A percentile compares a stretch with the other conserved stretches of the same genome.
Conservation (phyloP, 2,329 filamentous ascomycete genomes). For the Paracamarosporium sp. region DNA sequence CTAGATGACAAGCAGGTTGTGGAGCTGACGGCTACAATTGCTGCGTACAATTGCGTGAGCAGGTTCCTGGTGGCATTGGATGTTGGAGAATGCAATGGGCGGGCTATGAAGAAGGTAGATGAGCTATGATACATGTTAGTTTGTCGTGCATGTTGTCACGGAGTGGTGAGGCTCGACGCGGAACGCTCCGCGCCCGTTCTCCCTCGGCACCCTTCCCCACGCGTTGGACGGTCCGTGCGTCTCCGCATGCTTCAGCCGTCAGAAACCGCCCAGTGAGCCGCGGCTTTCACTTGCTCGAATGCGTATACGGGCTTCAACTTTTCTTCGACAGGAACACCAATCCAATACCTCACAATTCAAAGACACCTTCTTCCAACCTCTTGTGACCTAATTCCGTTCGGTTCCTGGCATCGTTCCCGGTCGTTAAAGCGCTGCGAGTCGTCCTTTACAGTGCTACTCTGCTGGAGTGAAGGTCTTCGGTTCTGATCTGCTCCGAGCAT, state of each 20-base stretch:
- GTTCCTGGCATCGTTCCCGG: neutral
- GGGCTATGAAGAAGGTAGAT: slow-evolving; percentile 35
- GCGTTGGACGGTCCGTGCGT: slow-evolving; percentile 13
- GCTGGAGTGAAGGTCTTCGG: neutral
- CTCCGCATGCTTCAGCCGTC: slow-evolving; percentile 7
- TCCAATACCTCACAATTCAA: no score
- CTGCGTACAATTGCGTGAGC: slow-evolving; percentile 85
- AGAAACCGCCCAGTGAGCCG: slow-evolving; percentile 32
- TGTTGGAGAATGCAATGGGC: slow-evolving; percentile 56
- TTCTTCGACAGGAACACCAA: no score
- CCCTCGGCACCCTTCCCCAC: slow-evolving; percentile 3
- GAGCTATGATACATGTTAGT: slow-evolving; percentile 24
- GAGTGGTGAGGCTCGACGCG: slow-evolving; percentile 1
- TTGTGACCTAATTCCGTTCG: no score
- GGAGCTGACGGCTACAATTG: slow-evolving; percentile 80
- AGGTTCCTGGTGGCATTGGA: slow-evolving; percentile 83
- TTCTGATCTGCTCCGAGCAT: neutral
- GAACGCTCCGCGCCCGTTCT: slow-evolving; percentile 3
- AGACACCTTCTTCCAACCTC: neutral
- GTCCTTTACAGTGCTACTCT: slow-evolving; percentile 4
- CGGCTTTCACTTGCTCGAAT: slow-evolving; percentile 10
- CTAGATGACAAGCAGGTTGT: slow-evolving; percentile 78
- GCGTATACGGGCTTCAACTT: slow-evolving; percentile 12
- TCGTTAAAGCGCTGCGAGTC: neutral
- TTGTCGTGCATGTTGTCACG: neutral